Percentiles rank a stretch among this genome's conserved stretches.
Conservation (phyloP, 768 basidiomycete species). For the Phanerodontia chrysosporium region DNA sequence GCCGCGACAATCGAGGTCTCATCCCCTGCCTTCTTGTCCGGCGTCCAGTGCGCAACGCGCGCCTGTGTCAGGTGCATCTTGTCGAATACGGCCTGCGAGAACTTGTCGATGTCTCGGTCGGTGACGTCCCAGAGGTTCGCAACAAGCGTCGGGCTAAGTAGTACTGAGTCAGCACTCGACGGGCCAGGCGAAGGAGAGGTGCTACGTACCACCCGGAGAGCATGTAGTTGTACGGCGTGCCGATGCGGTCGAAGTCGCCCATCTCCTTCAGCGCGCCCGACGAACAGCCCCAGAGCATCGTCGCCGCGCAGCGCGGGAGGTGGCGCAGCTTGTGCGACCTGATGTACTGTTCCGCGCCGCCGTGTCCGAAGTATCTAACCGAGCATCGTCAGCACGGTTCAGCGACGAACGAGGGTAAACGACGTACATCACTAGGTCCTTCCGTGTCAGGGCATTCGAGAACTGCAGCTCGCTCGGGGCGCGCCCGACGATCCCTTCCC, state of each 20-base stretch:
- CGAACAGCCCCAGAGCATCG: conserved; percentile 99
- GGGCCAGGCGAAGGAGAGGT: background rate
- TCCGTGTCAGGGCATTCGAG: conserved; percentile 59
- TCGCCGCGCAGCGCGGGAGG: conserved; percentile 81
- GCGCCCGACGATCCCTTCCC: conserved; percentile 78
- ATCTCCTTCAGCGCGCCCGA: conserved; percentile 84
- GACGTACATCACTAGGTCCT: conserved; percentile 91
- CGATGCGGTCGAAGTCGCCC: conserved; percentile 91
- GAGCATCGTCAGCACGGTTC: background rate
- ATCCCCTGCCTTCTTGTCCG: conserved; percentile 16
- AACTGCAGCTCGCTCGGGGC: conserved; percentile 84
- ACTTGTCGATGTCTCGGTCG: conserved; percentile 93
- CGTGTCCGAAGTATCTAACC: conserved; percentile 92
- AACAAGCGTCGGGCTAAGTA: conserved; percentile 71
- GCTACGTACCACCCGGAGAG: conserved; percentile 87
- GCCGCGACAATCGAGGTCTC: conserved; percentile 62
- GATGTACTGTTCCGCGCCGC: conserved; percentile 91
- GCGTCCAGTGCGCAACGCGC: conserved; percentile 19
- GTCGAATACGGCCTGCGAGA: conserved; percentile 80
- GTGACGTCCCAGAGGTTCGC: conserved; percentile 99
- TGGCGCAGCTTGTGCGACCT: conserved; percentile 82
- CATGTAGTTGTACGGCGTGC: conserved; percentile 95
- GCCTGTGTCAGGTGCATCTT: conserved; percentile 50
- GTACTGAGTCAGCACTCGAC: background rate
- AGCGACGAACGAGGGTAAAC: background rate